These are phyloP conservation scores for Aspergillus homomorphus DNA, from an alignment of 495 filamentous ascomycete genomes.

Conservation along the genomic window DNA sequence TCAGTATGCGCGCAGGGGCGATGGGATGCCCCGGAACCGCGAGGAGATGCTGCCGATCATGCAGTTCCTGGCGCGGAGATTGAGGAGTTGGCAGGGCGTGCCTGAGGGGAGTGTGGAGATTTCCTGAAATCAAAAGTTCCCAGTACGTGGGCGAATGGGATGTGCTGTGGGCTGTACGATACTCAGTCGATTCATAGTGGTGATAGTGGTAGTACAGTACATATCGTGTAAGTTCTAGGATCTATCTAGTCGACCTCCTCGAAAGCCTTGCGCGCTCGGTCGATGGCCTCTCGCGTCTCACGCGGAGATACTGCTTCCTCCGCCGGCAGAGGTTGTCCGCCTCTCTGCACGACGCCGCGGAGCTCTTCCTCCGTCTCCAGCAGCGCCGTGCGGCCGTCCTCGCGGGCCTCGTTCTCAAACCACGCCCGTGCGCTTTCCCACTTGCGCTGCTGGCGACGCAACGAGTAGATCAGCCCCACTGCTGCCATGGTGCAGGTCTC, in stretches of 20 bases:
- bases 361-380: constrained; percentile 65
- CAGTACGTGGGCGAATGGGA: not conserved
- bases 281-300: constrained; percentile 50
- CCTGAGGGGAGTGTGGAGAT: constrained; percentile 60
- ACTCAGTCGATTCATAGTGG: constrained; percentile 8
- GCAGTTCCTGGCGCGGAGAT: constrained; percentile 79
- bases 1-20: constrained; percentile 69
- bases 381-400: constrained; percentile 74
- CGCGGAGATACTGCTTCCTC: constrained; percentile 23
- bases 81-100: constrained; percentile 63
- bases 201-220: constrained; percentile 23
- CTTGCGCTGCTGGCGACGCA: constrained; percentile 69
- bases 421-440: constrained; percentile 69
- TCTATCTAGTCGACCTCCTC: constrained; percentile 33
- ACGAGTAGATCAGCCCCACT: constrained; percentile 68
- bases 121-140: constrained; percentile 14
- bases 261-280: constrained; percentile 54
- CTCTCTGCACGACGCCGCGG: constrained; percentile 52
- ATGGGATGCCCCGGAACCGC: constrained; percentile 76
- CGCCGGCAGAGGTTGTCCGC: constrained; percentile 33
- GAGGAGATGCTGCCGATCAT: constrained; percentile 93
- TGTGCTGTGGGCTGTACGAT: not conserved
- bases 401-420: constrained; percentile 76
- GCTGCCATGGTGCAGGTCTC: constrained; percentile 79
- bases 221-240: not conserved